These are phyloP conservation scores for Microbotryum silenes-acaulis DNA, from an alignment of 1,284 basidiomycete species.

Conservation along the genomic window DNA sequence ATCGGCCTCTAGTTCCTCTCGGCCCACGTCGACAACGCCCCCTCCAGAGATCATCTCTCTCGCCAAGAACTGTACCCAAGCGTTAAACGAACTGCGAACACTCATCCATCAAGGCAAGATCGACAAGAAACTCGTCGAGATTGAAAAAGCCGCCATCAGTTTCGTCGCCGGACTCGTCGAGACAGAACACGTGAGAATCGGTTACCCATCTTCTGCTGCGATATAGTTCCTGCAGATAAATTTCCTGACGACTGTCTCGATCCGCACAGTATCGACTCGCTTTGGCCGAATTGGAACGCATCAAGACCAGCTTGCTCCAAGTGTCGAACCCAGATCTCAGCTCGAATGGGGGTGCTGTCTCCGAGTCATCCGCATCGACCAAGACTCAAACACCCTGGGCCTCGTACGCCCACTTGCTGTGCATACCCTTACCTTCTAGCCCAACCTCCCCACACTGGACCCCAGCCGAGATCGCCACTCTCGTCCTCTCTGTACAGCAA, in stretches of 20 bases:
- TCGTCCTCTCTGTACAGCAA: conserved; percentile 25
- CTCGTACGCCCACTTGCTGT: conserved; percentile 2
- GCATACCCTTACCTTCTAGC: conserved; percentile 14
- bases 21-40: not conserved
- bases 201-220: not conserved
- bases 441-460: not conserved
- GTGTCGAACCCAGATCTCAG: no score
- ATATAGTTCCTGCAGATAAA: no score
- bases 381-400: no score
- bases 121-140: conserved; percentile 45
- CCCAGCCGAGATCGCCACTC: conserved; percentile 13
- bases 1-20: not conserved
- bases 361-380: no score
- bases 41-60: conserved; percentile 30
- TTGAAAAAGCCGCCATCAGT: conserved; percentile 61
- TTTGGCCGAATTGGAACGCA: conserved; percentile 5
- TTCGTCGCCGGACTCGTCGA: conserved; percentile 56
- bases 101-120: conserved; percentile 35
- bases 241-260: not conserved
- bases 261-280: conserved; percentile 18
- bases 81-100: conserved; percentile 38
- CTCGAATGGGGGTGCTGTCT: no score
- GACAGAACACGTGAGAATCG: conserved; percentile 44
- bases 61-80: conserved; percentile 34
- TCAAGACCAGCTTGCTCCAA: no score